A percentile compares a stretch with the other conserved stretches of the same genome.
phyloP scores from a whole-genome alignment of 202 grass and related monocot genomes.

The Carex arenaria region DNA sequence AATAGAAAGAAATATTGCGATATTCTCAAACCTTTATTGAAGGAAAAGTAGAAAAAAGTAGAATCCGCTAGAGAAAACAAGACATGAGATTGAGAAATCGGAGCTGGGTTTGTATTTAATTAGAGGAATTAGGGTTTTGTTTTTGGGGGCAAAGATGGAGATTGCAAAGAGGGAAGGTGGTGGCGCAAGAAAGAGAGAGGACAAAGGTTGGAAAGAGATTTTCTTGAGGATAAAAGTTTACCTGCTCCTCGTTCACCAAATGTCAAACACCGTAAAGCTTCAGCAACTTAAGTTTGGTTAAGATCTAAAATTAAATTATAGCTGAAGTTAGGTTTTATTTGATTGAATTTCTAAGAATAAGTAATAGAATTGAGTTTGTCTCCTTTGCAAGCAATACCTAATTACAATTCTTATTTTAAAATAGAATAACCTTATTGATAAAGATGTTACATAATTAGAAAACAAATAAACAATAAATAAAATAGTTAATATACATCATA shows the following conservation, averaged over 20 bases:
- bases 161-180: neutral
- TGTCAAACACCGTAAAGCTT: neutral
- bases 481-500: too few species aligned
- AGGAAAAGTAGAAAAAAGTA: neutral
- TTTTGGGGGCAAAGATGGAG: slow-evolving; percentile 8
- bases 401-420: too few species aligned
- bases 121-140: slow-evolving; percentile 24
- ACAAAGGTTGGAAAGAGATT: neutral
- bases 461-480: too few species aligned
- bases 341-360: too few species aligned
- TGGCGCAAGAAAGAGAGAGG: neutral
- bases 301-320: too few species aligned
- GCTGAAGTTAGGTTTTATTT: too few species aligned
- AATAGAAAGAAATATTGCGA: neutral
- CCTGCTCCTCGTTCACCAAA: slow-evolving; percentile 2
- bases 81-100: neutral
- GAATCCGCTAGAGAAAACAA: neutral
- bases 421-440: too few species aligned
- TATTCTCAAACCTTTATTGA: neutral
- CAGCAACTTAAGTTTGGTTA: neutral
- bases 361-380: too few species aligned
- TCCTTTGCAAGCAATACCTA: too few species aligned
- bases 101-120: neutral
- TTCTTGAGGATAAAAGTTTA: neutral
- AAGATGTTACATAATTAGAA: too few species aligned